phyloP scores from a whole-genome alignment of 2,329 filamentous ascomycete species.

The Pseudogymnoascus sp. region DNA sequence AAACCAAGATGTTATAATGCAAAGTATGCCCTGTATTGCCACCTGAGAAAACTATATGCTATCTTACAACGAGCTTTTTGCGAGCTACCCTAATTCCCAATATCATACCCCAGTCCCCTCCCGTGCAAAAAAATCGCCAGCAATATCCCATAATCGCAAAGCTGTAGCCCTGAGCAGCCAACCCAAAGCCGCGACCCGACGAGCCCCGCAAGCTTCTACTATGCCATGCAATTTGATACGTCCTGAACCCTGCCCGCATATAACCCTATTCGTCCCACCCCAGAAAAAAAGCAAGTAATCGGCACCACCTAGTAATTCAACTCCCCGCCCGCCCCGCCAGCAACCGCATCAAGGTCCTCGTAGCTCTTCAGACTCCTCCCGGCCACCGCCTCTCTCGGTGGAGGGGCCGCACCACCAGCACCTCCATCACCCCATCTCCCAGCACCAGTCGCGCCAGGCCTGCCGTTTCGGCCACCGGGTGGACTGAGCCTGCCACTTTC shows the following conservation, averaged over 20 bases:
- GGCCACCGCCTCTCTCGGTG: conserved; percentile 84
- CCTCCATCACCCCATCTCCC: conserved; percentile 66
- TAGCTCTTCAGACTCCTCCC: conserved; percentile 93
- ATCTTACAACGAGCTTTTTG: background rate
- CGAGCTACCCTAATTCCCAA: background rate
- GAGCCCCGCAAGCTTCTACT: background rate
- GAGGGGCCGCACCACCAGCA: conserved; percentile 68
- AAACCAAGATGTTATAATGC: background rate
- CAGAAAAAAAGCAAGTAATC: background rate
- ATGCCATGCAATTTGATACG: conserved; percentile 5
- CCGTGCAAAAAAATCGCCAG: conserved; percentile 3
- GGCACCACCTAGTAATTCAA: conserved; percentile 65
- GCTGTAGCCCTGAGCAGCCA: background rate
- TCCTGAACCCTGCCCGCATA: background rate
- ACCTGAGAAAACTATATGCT: conserved; percentile 1
- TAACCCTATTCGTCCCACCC: background rate
- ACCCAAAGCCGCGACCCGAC: background rate
- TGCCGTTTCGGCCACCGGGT: conserved; percentile 46
- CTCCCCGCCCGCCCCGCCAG: conserved; percentile 68
- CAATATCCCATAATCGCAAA: background rate
- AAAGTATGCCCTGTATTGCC: conserved; percentile 4
- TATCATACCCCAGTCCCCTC: background rate
- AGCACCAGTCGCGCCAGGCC: conserved; percentile 38
- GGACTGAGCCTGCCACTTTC: conserved; percentile 41
- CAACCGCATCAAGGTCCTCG: conserved; percentile 87